These are phyloP conservation scores for Mimosa pudica DNA, from an alignment of 306 rosid genomes.

Conservation along the genomic window DNA sequence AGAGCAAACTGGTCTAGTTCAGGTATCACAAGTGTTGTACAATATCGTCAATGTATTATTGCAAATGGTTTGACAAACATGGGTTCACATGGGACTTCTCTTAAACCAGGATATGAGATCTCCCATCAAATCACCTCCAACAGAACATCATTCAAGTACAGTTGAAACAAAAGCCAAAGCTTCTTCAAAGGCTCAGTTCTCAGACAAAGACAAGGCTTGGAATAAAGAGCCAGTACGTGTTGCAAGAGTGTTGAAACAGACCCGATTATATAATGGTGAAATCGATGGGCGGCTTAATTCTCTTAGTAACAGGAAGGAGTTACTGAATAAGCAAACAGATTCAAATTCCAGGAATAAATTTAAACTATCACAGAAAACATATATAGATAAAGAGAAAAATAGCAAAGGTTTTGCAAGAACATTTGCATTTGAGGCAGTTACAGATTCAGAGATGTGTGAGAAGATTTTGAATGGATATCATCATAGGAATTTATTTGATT, in stretches of 20 bases:
- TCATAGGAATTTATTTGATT: slow-evolving; percentile 8
- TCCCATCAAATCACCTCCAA: slow-evolving; percentile 53
- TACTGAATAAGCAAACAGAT: slow-evolving; percentile 28
- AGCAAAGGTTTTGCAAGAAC: slow-evolving; percentile 29
- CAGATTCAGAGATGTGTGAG: slow-evolving; percentile 33
- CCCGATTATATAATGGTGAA: slow-evolving; percentile 19
- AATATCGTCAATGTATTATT: slow-evolving; percentile 24
- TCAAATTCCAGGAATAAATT: slow-evolving; percentile 31
- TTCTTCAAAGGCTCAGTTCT: slow-evolving; percentile 29
- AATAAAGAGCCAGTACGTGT: not conserved
- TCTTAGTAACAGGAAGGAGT: slow-evolving; percentile 35
- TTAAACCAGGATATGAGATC: slow-evolving; percentile 61
- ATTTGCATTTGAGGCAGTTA: slow-evolving; percentile 33
- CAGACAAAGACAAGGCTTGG: slow-evolving; percentile 32
- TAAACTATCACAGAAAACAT: slow-evolving; percentile 29
- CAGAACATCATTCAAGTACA: slow-evolving; percentile 35
- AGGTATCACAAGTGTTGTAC: slow-evolving; percentile 53
- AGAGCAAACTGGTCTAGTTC: slow-evolving; percentile 48
- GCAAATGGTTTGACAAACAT: slow-evolving; percentile 18
- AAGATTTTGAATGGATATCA: slow-evolving; percentile 33
- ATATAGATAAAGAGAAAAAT: slow-evolving; percentile 41
- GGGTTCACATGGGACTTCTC: slow-evolving; percentile 32
- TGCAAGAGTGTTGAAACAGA: slow-evolving; percentile 28
- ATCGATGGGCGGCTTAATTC: slow-evolving; percentile 19
- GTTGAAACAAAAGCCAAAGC: slow-evolving; percentile 32